A percentile compares a stretch with the other conserved stretches of the same genome.
Evolutionary conservation across 2,329 filamentous ascomycete genomes (phyloP).

Genomic region (Fusarium chaquense): DNA sequence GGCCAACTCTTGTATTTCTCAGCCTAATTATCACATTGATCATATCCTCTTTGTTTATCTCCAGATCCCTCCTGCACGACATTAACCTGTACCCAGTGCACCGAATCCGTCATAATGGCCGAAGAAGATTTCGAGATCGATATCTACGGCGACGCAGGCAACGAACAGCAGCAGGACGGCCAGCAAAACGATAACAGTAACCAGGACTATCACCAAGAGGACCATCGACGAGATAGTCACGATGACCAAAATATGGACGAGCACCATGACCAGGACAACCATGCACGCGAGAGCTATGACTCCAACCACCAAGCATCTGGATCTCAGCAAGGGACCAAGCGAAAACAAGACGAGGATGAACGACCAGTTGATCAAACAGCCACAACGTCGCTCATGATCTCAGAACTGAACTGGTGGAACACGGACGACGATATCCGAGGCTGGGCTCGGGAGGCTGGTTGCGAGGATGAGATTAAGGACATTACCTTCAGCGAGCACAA

Average conservation of each 20-base stretch:
- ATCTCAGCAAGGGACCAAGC: slow-evolving; percentile 66
- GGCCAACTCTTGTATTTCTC: slow-evolving; percentile 46
- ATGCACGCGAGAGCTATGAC: slow-evolving; percentile 53
- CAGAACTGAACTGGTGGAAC: slow-evolving; percentile 96
- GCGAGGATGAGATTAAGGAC: slow-evolving; percentile 88
- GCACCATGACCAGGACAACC: slow-evolving; percentile 56
- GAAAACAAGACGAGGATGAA: slow-evolving; percentile 70
- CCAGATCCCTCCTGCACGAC: slow-evolving; percentile 23
- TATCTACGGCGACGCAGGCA: slow-evolving; percentile 72
- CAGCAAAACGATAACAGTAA: slow-evolving; percentile 47
- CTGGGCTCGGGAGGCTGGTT: slow-evolving; percentile 83
- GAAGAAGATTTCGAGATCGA: slow-evolving; percentile 80
- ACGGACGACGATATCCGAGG: slow-evolving; percentile 94
- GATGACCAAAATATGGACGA: slow-evolving; percentile 57
- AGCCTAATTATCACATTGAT: slow-evolving; percentile 48
- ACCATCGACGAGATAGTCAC: slow-evolving; percentile 47
- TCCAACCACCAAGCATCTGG: slow-evolving; percentile 56
- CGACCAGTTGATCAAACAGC: slow-evolving; percentile 69
- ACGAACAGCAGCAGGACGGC: slow-evolving; percentile 58
- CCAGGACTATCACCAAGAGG: slow-evolving; percentile 45
- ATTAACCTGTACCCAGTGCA: slow-evolving; percentile 34
- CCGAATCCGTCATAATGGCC: slow-evolving; percentile 63
- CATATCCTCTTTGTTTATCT: slow-evolving; percentile 20
- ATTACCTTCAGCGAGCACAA: slow-evolving; percentile 99
- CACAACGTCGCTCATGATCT: slow-evolving; percentile 82